phyloP scores from a whole-genome alignment of 805 yeast genomes.

The Starmerella lactis-condensi region DNA sequence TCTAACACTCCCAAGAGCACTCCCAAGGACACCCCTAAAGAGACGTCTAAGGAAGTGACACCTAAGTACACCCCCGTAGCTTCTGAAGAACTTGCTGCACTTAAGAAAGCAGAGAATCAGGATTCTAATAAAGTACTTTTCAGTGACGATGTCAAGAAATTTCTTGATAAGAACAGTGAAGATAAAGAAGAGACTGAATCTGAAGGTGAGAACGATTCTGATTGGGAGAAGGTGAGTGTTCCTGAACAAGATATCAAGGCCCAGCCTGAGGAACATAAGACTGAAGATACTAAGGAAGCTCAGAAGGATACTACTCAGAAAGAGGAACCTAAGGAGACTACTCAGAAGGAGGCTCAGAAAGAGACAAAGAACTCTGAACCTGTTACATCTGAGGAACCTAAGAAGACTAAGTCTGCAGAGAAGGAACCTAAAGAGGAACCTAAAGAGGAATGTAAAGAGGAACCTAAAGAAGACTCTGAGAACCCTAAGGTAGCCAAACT shows the following conservation, averaged over 20 bases:
- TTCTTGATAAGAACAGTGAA: conserved; percentile 33
- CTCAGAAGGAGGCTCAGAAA: conserved; percentile 3
- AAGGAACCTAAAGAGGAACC: conserved; percentile 3
- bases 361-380: conserved; percentile 2
- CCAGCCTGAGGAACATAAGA: conserved; percentile 18
- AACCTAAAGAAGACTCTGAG: conserved; percentile 5
- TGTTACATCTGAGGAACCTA: conserved; percentile 5
- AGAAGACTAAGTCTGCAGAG: conserved; percentile 3
- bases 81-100: conserved; percentile 15
- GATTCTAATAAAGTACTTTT: conserved; percentile 33
- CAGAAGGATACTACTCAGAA: conserved; percentile 11
- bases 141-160: conserved; percentile 29
- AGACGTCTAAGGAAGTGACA: conserved; percentile 11
- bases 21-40: conserved; percentile 16
- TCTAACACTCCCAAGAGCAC: conserved; percentile 17
- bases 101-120: conserved; percentile 26
- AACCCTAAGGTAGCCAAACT: conserved; percentile 2
- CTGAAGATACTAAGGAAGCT: conserved; percentile 5
- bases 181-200: conserved; percentile 25
- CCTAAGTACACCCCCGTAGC: conserved; percentile 8
- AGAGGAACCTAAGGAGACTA: conserved; percentile 9
- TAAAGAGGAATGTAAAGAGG: conserved; percentile 7
- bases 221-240: conserved; percentile 25
- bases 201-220: conserved; percentile 11
- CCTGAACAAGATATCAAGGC: conserved; percentile 7